Evolutionary conservation across 148 eudicot genomes (phyloP).

Genomic region (Beta vulgaris): DNA sequence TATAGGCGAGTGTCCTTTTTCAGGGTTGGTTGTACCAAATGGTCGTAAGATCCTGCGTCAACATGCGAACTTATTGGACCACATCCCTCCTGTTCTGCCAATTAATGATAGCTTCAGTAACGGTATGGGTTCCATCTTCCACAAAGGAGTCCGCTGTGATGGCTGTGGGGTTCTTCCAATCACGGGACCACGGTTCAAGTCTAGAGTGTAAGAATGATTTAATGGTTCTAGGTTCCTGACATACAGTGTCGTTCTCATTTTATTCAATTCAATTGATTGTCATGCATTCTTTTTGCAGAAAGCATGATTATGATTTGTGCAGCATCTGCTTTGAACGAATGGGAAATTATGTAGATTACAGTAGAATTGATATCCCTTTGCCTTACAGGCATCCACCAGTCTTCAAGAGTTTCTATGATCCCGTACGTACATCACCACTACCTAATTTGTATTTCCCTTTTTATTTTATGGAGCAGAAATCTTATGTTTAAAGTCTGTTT

Average conservation of each 20-base stretch:
- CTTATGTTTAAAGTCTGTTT: too few species aligned
- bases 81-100: neutral
- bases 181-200: slow-evolving; percentile 83
- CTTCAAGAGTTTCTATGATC: slow-evolving; percentile 25
- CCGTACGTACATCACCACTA: slow-evolving; percentile 33
- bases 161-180: slow-evolving; percentile 81
- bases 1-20: slow-evolving; percentile 39
- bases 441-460: slow-evolving; percentile 3
- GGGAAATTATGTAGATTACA: slow-evolving; percentile 59
- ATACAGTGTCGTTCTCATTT: neutral
- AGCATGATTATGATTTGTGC: slow-evolving; percentile 73
- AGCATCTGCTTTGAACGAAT: slow-evolving; percentile 51
- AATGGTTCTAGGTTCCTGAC: neutral
- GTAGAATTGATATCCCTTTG: slow-evolving; percentile 58
- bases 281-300: slow-evolving; percentile 43
- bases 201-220: slow-evolving; percentile 65
- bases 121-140: slow-evolving; percentile 39
- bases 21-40: slow-evolving; percentile 1
- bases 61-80: slow-evolving; percentile 6
- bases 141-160: slow-evolving; percentile 86
- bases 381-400: slow-evolving; percentile 21
- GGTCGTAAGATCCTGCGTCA: neutral
- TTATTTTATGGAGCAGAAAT: neutral
- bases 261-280: slow-evolving; percentile 9
- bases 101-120: slow-evolving; percentile 16